Evolutionary conservation across 768 basidiomycete species (phyloP), one percentile per base, ranked within the genome.

Genomic region (Termitomyces eurrhizus): DNA sequence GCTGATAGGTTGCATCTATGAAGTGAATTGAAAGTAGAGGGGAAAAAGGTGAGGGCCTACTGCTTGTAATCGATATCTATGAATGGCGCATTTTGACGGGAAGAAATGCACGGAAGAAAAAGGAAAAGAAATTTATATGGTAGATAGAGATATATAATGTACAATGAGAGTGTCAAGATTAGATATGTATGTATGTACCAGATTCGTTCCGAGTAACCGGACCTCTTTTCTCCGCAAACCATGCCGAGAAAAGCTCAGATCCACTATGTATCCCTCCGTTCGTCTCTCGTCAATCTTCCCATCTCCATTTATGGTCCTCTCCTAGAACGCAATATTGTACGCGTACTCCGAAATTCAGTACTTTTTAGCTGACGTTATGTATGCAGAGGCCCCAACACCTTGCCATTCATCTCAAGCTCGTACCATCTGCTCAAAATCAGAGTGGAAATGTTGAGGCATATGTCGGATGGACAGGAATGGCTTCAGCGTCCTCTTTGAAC

Each of bases 381-480:
- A 32, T 44, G 39, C 62, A 95, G 92, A 80, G 93, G 45, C 93
- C 92, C 2, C 93, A 94, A 82, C 80, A 82, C 29, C 80, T 95
- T 42, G 90, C 87, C 9, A 78, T 94, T 4, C 88, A 92, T 71
- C 74, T 94, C 18, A 83, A 79, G 39, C 75, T 78, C 24, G 66
- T 78, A 41, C 61, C 67, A 57, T 58, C 66, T 58, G 49, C 64
- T 24, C 54, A 53, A 45, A 55, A 64, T 52, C 60, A 60, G 33
- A 66, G 67, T 52, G 66, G 66, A 16, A 75, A 72, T 44, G 66
- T 74, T 7, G 83, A 85, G 64, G 83, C 81, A 9, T 89, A 89
- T 68, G 83, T 92, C 39, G 97, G 97, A 67, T 99, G 97, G 97
- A 97, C 94, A 3, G 97, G 97, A 32, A 86, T 99, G 84, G 90